Percentiles rank a stretch among this genome's conserved stretches.
These are phyloP conservation scores for Calonectria naviculata DNA, from an alignment of 2,329 filamentous ascomycete species.

Conservation along the genomic window DNA sequence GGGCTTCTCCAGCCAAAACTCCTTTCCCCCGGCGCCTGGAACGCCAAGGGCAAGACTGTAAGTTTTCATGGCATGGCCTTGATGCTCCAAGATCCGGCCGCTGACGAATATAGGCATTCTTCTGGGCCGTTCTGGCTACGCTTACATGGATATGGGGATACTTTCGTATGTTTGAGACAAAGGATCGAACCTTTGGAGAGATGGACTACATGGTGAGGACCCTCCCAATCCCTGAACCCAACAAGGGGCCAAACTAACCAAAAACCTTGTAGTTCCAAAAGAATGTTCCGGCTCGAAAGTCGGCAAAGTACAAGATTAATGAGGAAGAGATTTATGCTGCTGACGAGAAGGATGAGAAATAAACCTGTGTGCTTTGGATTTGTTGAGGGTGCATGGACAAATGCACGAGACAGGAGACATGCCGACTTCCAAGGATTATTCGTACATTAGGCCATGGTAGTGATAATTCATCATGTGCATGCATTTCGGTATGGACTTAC, in stretches of 20 bases:
- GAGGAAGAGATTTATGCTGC: conserved; percentile 46
- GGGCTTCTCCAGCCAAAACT: conserved; percentile 52
- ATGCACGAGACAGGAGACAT: not conserved
- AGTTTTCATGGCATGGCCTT: conserved; percentile 4
- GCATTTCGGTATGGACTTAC: not conserved
- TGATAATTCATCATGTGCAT: not conserved
- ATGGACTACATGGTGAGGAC: conserved; percentile 53
- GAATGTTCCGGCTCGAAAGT: conserved; percentile 51
- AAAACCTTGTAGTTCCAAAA: conserved; percentile 45
- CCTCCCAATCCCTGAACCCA: not conserved
- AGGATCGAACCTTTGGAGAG: conserved; percentile 57
- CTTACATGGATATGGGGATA: conserved; percentile 54
- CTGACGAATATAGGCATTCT: conserved; percentile 50
- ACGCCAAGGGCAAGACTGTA: conserved; percentile 52
- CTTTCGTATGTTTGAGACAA: conserved; percentile 58
- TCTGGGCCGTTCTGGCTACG: conserved; percentile 51
- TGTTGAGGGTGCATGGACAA: not conserved
- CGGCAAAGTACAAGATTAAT: conserved; percentile 48
- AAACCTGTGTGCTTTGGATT: not conserved
- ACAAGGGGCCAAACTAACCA: conserved; percentile 21
- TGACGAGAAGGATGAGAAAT: conserved; percentile 34
- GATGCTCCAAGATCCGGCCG: not conserved
- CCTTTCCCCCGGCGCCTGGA: conserved; percentile 52
- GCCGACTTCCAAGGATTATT: not conserved
- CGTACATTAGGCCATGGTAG: not conserved